A percentile compares a stretch with the other conserved stretches of the same genome.
These are phyloP conservation scores for Scheffersomyces spartinae DNA, from an alignment of 805 yeast species.

Conservation along the genomic window DNA sequence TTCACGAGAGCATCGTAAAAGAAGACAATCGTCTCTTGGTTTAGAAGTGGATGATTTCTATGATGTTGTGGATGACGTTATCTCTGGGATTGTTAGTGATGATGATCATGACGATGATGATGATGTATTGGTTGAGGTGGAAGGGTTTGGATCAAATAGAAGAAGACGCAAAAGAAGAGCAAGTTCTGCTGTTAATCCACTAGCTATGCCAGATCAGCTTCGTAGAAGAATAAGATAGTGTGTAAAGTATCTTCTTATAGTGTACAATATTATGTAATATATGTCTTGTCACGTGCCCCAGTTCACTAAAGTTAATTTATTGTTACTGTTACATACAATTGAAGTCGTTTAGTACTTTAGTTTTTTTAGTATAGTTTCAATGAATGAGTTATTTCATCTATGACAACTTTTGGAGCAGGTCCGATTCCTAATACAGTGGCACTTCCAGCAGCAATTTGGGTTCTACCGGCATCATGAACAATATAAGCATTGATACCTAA, in stretches of 20 bases:
- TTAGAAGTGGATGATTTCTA: conserved; percentile 32
- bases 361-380: conserved; percentile 66
- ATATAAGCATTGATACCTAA: conserved; percentile 68
- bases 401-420: conserved; percentile 77
- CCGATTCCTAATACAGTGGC: conserved; percentile 96
- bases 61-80: conserved; percentile 28
- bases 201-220: conserved; percentile 11
- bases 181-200: conserved; percentile 32
- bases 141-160: not conserved
- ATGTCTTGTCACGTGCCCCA: no score
- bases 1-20: conserved; percentile 15
- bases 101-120: conserved; percentile 22
- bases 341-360: no score
- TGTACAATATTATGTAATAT: no score
- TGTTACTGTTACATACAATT: no score
- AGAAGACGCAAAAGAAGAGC: conserved; percentile 25
- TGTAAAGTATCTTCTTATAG: no score
- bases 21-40: conserved; percentile 29
- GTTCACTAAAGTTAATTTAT: no score
- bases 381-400: conserved; percentile 75
- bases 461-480: conserved; percentile 94
- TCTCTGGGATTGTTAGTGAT: conserved; percentile 19
- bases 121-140: no score
- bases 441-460: conserved; percentile 92
- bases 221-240: not conserved